Evolutionary conservation across 805 yeast genomes (phyloP), one percentile per base, ranked within the genome.

Genomic region (Zygosaccharomyces siamensis): DNA sequence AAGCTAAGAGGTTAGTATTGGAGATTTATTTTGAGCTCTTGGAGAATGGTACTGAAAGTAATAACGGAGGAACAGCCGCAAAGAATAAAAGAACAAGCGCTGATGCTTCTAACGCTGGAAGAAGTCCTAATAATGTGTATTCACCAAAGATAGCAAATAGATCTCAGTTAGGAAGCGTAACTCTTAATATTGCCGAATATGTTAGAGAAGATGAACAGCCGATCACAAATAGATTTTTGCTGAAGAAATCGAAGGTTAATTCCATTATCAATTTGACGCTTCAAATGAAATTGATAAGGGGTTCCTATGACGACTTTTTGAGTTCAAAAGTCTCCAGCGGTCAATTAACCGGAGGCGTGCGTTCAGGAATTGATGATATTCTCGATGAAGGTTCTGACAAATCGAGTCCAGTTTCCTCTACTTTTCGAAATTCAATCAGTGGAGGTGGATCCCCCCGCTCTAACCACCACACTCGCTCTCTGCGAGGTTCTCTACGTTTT

Each of bases 211-310:
- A 77, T 47, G 71, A 73, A 28, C 74, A 75, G 46, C 73, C 79
- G 3, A 66, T 75, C 3, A 72, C 83, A 2, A 74, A 84, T 52
- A 73, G 86, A 52, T 89, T 85, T 57, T 68, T 92, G 39, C 71
- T 92, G 32, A 83, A 83, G 58, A 77, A 87, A 24, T 84, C 95
- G 1, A 87, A 88, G 55, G 80, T 92, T 16, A 92, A 92, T 64
- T 83, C 95, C 2, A 84, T 88, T n/a, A 66, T 85, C 35, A 82
- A 77, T 51, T 52, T 88, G 37, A 74, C 83, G 1, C 69, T 86
- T n/a, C 71, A 72, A 4, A 65, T 86, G 56, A 73, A 71, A 37
- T 60, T 72, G 39, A 55, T 70, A 30, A 67, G 74, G 55, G 79
- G 71, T 33, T 44, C 60, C 5, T 67, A 65, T 45, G 50, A 53